Base-by-base conservation (phyloP, 225 moss, liverwort and hornwort species). In the Physcomitrellopsis africana region DNA sequence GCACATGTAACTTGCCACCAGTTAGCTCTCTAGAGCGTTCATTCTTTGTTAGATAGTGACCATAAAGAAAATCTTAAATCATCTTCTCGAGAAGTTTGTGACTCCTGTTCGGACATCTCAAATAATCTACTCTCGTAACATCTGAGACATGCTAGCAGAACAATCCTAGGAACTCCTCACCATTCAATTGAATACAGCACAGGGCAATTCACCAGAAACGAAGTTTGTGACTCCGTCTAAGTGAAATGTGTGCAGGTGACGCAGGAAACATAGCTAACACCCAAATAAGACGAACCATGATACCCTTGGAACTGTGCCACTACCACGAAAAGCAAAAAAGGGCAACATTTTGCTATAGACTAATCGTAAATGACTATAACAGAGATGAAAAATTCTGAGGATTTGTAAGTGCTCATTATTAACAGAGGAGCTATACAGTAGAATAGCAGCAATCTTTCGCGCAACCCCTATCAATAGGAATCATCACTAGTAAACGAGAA, bases 1-100 rank as follows among this genome's bases (percentile, higher is more conserved):
- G 89, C 76, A 85, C 5, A 24, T 29, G 44, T 74, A 68, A 69
- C 55, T n/a, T 57, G 51, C 58, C 72, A 78, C 37, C 32, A 29
- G 47, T 86, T 19, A 82, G 64, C 47, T 71, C 47, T 27, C 22
- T 0, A 58, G 22, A 37, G 1, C 19, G 27, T 49, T 49, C 13
- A 11, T 8, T 15, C 49, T 5, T 11, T 49, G 11, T 11, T 49
- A 11, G 49, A 49, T 49, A 15, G 49, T 11, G 15, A 49, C 49
- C 15, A 49, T 11, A 11, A 49, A 49, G 12, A 29, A 47, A 64
- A 49, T 1, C n/a, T 0, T 11, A 51, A n/a, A 20, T 66, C 9
- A n/a, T 70, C 11, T 42, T 41, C 14, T 43, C 37, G n/a, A 52
- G 41, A 43, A 20, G 22, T 1, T 52, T 43, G 13, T 15, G 18